Evolutionary conservation across 106 monocot species (phyloP).

Genomic region (Posidonia australis): DNA sequence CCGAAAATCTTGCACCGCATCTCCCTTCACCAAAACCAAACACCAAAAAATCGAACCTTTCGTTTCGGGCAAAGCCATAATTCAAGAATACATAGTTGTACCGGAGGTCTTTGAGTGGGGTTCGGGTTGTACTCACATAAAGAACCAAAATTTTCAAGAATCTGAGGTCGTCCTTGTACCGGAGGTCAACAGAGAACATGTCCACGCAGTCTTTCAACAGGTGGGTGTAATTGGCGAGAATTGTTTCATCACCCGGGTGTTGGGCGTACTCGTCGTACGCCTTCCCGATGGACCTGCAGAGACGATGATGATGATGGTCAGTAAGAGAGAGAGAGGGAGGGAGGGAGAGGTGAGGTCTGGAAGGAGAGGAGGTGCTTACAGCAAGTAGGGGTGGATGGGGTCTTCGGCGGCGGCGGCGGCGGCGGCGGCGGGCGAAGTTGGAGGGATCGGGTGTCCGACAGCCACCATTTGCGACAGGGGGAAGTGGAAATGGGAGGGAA

Average conservation of each 20-base stretch:
- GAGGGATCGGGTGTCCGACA: neutral
- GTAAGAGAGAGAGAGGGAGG: neutral
- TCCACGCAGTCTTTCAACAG: slow-evolving; percentile 49
- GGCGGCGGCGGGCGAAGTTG: slow-evolving; percentile 31
- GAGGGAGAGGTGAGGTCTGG: neutral
- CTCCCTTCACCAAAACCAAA: slow-evolving; percentile 34
- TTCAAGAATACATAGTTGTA: no score
- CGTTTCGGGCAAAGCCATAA: neutral
- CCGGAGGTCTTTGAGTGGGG: no score
- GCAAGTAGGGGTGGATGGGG: slow-evolving; percentile 40
- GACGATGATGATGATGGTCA: neutral
- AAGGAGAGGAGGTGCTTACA: slow-evolving; percentile 6
- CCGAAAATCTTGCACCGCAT: slow-evolving; percentile 46
- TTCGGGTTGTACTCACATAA: slow-evolving; percentile 34
- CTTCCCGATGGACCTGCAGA: slow-evolving; percentile 36
- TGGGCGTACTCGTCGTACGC: slow-evolving; percentile 29
- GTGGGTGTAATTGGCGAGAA: slow-evolving; percentile 7
- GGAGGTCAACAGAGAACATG: slow-evolving; percentile 28
- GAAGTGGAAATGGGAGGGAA: neutral
- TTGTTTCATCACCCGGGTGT: slow-evolving; percentile 9
- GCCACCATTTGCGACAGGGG: neutral
- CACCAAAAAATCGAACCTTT: slow-evolving; percentile 4
- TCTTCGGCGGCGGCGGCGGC: slow-evolving; percentile 9
- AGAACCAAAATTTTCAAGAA: slow-evolving; percentile 66
- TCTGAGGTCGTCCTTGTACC: slow-evolving; percentile 49